Percentiles rank a stretch among this genome's conserved stretches.
Evolutionary conservation across 2,329 filamentous ascomycete species (phyloP).

Genomic region (Davidsoniella eucalypti): DNA sequence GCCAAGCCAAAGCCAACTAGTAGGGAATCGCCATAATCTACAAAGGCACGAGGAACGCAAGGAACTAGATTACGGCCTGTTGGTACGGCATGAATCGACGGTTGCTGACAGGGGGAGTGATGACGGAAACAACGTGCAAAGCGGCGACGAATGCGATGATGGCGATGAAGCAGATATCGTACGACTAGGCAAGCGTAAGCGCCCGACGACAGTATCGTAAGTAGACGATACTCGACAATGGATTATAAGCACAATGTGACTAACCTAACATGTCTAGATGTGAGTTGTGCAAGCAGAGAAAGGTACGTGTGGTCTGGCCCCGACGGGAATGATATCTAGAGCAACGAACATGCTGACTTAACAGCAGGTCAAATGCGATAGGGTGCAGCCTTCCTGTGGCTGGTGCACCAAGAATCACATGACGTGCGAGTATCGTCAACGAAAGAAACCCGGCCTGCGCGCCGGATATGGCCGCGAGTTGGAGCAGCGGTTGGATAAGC

Average conservation of each 20-base stretch:
- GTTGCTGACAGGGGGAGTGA: constrained; percentile 29
- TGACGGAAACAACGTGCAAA: constrained; percentile 26
- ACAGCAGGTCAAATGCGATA: constrained; percentile 53
- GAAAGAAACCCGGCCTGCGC: constrained; percentile 48
- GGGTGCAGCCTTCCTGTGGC: constrained; percentile 54
- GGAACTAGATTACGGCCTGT: too few relatives aligned
- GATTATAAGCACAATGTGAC: not conserved
- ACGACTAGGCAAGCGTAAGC: constrained; percentile 39
- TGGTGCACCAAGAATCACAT: constrained; percentile 51
- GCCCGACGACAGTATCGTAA: constrained; percentile 45
- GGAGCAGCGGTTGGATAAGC: constrained; percentile 53
- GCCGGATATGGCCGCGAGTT: constrained; percentile 58
- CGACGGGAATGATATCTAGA: too few relatives aligned
- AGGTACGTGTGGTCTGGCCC: constrained; percentile 30
- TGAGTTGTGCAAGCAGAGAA: constrained; percentile 67
- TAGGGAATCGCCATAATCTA: not conserved
- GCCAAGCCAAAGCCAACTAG: too few relatives aligned
- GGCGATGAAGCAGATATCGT: constrained; percentile 27
- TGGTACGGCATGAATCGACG: too few relatives aligned
- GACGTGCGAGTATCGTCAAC: constrained; percentile 50
- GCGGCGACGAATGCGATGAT: constrained; percentile 28
- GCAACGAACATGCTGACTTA: not conserved
- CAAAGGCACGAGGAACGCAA: not conserved
- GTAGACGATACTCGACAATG: constrained; percentile 15
- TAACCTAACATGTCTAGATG: constrained; percentile 30